A percentile compares a stretch with the other conserved stretches of the same genome.
phyloP scores from a whole-genome alignment of 1,139 yeast genomes.

The Meyerozyma guilliermondii region DNA sequence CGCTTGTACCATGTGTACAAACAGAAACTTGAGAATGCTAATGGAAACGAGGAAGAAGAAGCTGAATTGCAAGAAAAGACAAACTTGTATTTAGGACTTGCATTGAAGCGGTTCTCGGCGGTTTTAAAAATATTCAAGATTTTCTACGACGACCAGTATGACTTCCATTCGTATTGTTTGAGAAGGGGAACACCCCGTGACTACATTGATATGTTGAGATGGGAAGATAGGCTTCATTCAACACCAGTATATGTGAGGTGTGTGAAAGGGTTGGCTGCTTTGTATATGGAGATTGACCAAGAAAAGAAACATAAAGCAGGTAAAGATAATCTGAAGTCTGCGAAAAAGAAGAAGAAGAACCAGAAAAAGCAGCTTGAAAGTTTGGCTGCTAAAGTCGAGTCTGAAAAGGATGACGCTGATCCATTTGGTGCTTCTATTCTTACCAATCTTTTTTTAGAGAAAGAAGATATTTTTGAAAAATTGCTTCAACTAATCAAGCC shows the following conservation, averaged over 20 bases:
- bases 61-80: constrained; percentile 31
- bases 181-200: constrained; percentile 89
- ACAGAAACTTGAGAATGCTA: constrained; percentile 13
- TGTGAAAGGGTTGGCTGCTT: constrained; percentile 55
- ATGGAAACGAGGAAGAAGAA: constrained; percentile 20
- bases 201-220: constrained; percentile 64
- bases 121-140: constrained; percentile 64
- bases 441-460: constrained; percentile 20
- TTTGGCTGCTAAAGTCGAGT: constrained; percentile 36
- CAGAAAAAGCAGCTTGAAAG: constrained; percentile 15
- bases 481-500: constrained; percentile 27
- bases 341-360: constrained; percentile 26
- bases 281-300: constrained; percentile 47
- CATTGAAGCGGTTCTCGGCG: constrained; percentile 73
- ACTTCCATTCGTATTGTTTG: constrained; percentile 89
- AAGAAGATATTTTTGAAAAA: constrained; percentile 25
- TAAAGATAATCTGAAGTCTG: constrained; percentile 27
- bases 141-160: constrained; percentile 80
- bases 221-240: constrained; percentile 74
- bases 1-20: constrained; percentile 28
- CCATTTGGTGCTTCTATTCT: constrained; percentile 42
- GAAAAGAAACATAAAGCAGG: not conserved
- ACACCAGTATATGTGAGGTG: constrained; percentile 72
- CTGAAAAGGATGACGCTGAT: constrained; percentile 43
- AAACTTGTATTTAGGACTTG: constrained; percentile 56